Base-by-base conservation (phyloP, 306 rosid species). In the Begonia masoniana region DNA sequence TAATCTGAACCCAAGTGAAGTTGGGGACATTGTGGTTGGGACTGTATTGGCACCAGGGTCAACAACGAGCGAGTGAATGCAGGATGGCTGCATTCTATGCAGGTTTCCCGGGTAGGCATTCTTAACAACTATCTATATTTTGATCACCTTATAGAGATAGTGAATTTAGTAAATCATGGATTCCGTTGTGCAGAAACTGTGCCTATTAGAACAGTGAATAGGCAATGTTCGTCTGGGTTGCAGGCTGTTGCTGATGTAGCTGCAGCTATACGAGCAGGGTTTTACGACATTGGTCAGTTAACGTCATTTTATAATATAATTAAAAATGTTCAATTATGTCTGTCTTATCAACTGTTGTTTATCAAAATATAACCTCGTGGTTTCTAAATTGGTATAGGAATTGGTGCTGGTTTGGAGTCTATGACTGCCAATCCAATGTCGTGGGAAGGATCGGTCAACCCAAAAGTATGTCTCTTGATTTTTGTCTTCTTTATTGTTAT, bases 71-170 rank as follows among this genome's bases (percentile, higher is more conserved):
- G 15, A 85, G 82, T 58, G 97, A 91, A 72, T 91, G 97, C 68
- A 84, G 97, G 71, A 91, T 91, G 97, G 97, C 97, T 58, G 94
- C 97, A 58, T 91, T 91, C 62, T 91, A 91, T 83, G 97, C 97
- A 59, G 97, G 97, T 65, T 85, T 85, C 66, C 97, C 96, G 56
- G 97, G 97, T 91, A 75, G 59, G 46, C 57, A 54, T 46, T 13
- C 45, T 19, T 45, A 13, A 15, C 24, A 52, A 52, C 35, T 52
- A 43, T 52, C 15, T 26, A 4, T 31, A 31, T 58, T 56, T 43
- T 24, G 23, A 10, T 61, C 12, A 2, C 17, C 13, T 52, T 35
- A 8, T 49, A 49, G 10, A 8, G 63, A 14, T 16, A 16, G 23
- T 47, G 19, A 51, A n/a, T 26, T 10, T 11, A 31, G 39, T 43